A percentile compares a stretch with the other conserved stretches of the same genome.
Evolutionary conservation across 768 basidiomycete genomes (phyloP).

Genomic region (Vishniacozyma victoriae): DNA sequence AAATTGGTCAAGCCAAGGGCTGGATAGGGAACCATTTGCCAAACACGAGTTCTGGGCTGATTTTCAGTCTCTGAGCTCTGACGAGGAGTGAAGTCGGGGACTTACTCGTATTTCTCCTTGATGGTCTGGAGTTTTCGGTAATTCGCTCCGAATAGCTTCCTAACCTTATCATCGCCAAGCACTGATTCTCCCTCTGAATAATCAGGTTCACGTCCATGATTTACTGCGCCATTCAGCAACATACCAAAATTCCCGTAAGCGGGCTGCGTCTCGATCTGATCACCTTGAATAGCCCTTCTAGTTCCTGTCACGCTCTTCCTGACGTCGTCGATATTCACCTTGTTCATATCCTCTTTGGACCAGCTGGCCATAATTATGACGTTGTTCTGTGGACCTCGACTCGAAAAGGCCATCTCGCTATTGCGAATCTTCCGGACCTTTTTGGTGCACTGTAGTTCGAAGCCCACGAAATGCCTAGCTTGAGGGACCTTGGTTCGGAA

Average conservation of each 20-base stretch:
- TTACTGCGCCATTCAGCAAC: neutral
- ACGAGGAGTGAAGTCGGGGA: too few species aligned
- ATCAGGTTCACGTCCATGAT: too few species aligned
- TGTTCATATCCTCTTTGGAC: too few species aligned
- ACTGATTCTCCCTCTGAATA: too few species aligned
- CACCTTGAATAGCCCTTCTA: neutral
- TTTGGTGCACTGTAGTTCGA: neutral
- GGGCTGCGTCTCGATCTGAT: neutral
- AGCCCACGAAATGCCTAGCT: neutral
- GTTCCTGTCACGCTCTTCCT: too few species aligned
- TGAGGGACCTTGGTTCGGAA: neutral
- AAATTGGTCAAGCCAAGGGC: too few species aligned
- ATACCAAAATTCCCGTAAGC: neutral
- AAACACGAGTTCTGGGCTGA: slow-evolving; percentile 38
- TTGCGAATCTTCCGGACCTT: neutral
- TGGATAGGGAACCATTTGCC: slow-evolving; percentile 46
- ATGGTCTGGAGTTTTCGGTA: slow-evolving; percentile 48
- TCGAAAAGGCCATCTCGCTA: neutral
- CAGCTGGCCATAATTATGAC: too few species aligned
- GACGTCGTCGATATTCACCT: too few species aligned
- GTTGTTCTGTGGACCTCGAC: neutral
- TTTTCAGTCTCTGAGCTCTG: too few species aligned
- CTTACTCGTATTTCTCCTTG: slow-evolving; percentile 43
- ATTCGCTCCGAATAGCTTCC: slow-evolving; percentile 48
- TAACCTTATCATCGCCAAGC: too few species aligned